Base-by-base conservation (phyloP, 495 filamentous ascomycete genomes). In the Schizothecium vesticola region DNA sequence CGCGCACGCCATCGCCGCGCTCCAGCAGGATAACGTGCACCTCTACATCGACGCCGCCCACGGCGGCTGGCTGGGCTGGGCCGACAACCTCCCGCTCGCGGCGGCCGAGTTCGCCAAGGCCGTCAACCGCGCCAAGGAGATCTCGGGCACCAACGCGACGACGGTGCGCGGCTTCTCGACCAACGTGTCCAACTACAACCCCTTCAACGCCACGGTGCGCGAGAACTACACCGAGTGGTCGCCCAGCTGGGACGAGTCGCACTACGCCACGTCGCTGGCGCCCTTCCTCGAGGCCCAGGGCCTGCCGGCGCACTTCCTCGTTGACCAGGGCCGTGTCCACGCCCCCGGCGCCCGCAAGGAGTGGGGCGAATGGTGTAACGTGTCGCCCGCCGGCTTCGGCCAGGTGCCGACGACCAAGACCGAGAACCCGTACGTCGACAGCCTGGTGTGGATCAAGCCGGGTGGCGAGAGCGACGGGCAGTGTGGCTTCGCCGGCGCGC, bases 351-450 rank as follows among this genome's bases (percentile, higher is more conserved):
- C 85, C 11, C 89, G 90, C 70, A 77, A 83, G 69, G 80, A 77
- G 66, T 85, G 73, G 88, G 91, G 89, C 69, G 86, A 93, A 79
- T 93, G 91, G 91, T 93, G 91, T 83, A 93, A 93, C 71, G 85
- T 88, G 58, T 84, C 82, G 33, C 63, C 63, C n/a, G 85, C 89
- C 12, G 89, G 90, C 12, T 91, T 92, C 69, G 90, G 90, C 73
- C 81, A 82, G 13, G 83, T 83, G 3, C 87, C 88, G 0, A 87
- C 87, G 4, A 85, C 85, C 29, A 76, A 85, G 62, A 89, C 88
- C n/a, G 84, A 85, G 59, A 83, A 88, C 76, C 71, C 79, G 13
- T 80, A 88, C 26, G 79, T 86, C n/a, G 89, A 92, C 76, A 87
- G 89, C 36, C 88, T 92, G 74, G 89, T 92, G 70, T 92, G 90